phyloP scores from a whole-genome alignment of 1,284 basidiomycete species.

The Rhodotorula sp. region DNA sequence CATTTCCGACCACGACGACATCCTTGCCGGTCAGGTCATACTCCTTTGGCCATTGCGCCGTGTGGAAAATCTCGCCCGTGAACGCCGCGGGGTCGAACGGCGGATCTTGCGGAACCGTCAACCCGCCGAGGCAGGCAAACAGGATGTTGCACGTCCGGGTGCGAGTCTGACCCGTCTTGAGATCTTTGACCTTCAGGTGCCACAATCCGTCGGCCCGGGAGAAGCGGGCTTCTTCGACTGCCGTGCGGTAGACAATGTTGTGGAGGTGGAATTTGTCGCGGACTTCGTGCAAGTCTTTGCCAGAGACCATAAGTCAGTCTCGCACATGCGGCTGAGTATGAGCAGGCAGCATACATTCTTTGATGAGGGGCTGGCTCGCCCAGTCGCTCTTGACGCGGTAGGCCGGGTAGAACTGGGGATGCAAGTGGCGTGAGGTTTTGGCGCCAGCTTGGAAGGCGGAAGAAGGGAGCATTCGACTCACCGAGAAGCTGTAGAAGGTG shows the following conservation, averaged over 20 bases:
- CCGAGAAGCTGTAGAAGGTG: slow-evolving; percentile 38
- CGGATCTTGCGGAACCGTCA: slow-evolving; percentile 34
- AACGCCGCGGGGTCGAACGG: slow-evolving; percentile 29
- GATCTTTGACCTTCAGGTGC: slow-evolving; percentile 30
- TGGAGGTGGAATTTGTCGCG: slow-evolving; percentile 23
- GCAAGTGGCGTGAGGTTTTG: not conserved
- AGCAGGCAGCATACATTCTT: slow-evolving; percentile 5
- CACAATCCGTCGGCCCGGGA: slow-evolving; percentile 33
- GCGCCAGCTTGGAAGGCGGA: too few relatives aligned
- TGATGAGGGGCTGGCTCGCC: slow-evolving; percentile 14
- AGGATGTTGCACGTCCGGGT: slow-evolving; percentile 40
- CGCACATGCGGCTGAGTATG: not conserved
- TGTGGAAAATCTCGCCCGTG: slow-evolving; percentile 33
- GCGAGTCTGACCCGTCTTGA: slow-evolving; percentile 20
- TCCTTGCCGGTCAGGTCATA: slow-evolving; percentile 32
- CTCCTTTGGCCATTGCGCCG: slow-evolving; percentile 24
- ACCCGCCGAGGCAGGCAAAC: slow-evolving; percentile 34
- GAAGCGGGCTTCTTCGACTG: slow-evolving; percentile 25
- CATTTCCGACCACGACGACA: slow-evolving; percentile 41
- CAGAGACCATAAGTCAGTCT: not conserved
- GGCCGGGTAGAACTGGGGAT: slow-evolving; percentile 18
- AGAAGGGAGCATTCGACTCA: not conserved
- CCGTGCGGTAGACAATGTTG: slow-evolving; percentile 36
- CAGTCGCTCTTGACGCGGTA: slow-evolving; percentile 28
- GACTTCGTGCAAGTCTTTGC: slow-evolving; percentile 29